Evolutionary conservation across 106 monocot species (phyloP), one percentile per base, ranked within the genome.

Genomic region (Iris macrosiphon): DNA sequence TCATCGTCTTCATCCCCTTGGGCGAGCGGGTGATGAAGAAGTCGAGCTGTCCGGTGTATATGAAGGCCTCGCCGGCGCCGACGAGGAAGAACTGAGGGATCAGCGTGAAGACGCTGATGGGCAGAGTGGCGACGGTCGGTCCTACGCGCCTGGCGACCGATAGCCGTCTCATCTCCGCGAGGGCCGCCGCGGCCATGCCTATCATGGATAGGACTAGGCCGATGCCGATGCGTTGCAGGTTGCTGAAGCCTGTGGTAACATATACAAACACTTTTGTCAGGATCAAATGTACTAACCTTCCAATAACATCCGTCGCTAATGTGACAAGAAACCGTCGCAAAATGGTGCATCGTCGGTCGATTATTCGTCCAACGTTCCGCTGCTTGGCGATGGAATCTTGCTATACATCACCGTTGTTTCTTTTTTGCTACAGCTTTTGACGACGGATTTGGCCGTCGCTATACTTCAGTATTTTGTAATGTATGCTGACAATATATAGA

Each of bases 1-100:
- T 93, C 82, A 93, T 83, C 0, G 92, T 87, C 65, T 93, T 93
- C 92, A 93, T 93, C 44, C 86, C 68, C 49, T 76, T 83, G 2
- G 92, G 92, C 2, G 83, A 82, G 9, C 73, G 53, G 11, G 76
- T 93, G 28, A 93, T 73, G 74, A 93, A 93, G 79, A 93, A 93
- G 40, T 93, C 92, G 29, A 93, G 82, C 62, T 87, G 86, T 10
- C 92, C 92, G 1, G 79, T 87, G 87, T 93, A 93, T 16, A 79
- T 70, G 74, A 83, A 87, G 8, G 92, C 92, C 42, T 93, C 92
- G n/a, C 82, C 92, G 0, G 92, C 73, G 10, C 92, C 92, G 11
- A 93, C 92, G 21, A 93, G 49, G 59, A 93, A 80, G 59, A 87
- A 93, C 61, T 93, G 92, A 4, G 92, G 92, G 17, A 83, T 71